Conservation (phyloP, 805 yeast genomes). For the Candida tallmaniae region DNA sequence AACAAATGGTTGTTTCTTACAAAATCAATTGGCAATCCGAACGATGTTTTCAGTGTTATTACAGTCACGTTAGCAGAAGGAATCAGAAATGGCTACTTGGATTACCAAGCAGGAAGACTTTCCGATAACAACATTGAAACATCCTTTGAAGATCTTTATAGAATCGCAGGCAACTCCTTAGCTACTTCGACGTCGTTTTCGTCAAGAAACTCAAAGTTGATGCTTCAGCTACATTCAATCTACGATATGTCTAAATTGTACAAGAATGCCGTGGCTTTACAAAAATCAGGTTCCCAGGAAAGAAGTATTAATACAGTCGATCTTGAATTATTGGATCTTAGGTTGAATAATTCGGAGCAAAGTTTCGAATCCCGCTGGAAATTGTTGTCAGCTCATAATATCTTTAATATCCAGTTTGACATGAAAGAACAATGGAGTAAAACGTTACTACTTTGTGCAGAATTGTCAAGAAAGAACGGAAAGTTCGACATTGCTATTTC, state of each 20-base stretch:
- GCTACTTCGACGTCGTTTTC: conserved; percentile 35
- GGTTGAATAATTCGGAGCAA: conserved; percentile 35
- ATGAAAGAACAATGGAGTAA: conserved; percentile 29
- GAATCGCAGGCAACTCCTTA: conserved; percentile 57
- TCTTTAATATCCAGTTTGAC: conserved; percentile 4
- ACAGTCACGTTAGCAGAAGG: conserved; percentile 58
- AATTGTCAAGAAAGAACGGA: conserved; percentile 61
- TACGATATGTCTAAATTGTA: conserved; percentile 30
- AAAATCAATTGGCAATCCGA: conserved; percentile 38
- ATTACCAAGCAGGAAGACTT: no score
- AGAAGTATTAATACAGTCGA: neutral
- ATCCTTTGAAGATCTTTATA: conserved; percentile 45
- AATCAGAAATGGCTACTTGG: conserved; percentile 3
- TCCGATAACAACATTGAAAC: neutral
- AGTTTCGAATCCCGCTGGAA: conserved; percentile 56
- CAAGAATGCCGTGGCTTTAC: conserved; percentile 1
- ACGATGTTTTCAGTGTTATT: conserved; percentile 49
- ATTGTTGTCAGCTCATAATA: conserved; percentile 51
- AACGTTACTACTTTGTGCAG: conserved; percentile 56
- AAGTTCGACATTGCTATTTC: conserved; percentile 71
- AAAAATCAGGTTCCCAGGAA: neutral
- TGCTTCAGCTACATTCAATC: conserved; percentile 34
- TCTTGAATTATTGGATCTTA: conserved; percentile 18
- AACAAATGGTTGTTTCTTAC: conserved; percentile 55
- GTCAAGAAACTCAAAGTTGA: conserved; percentile 30